Evolutionary conservation across 768 basidiomycete species (phyloP).

Genomic region (Rhizopogon vesiculosus): DNA sequence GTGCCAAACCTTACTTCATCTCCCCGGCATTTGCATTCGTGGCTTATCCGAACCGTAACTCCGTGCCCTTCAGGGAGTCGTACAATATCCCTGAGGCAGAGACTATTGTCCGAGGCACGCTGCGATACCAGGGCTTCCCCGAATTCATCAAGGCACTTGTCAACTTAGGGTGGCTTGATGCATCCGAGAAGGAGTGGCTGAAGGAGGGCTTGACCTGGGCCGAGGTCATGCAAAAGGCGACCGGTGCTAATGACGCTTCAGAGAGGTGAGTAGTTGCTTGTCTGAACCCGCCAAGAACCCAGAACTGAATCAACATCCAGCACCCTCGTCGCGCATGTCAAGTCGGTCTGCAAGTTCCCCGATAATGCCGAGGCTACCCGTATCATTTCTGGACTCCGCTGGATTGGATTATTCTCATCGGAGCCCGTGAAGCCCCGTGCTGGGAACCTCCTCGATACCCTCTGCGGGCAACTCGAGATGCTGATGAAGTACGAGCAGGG

Average conservation of each 20-base stretch:
- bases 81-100: slow-evolving; percentile 94
- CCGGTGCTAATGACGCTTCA: slow-evolving; percentile 58
- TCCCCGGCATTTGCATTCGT: slow-evolving; percentile 95
- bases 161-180: slow-evolving; percentile 82
- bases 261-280: slow-evolving; percentile 52
- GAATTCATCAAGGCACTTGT: slow-evolving; percentile 89
- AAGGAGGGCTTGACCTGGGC: slow-evolving; percentile 74
- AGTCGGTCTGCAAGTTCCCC: slow-evolving; percentile 70
- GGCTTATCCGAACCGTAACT: slow-evolving; percentile 96
- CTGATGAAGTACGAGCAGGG: slow-evolving; percentile 89
- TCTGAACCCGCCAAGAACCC: slow-evolving; percentile 1
- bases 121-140: slow-evolving; percentile 96
- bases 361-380: slow-evolving; percentile 62
- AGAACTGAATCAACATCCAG: slow-evolving; percentile 31
- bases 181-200: slow-evolving; percentile 73
- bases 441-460: slow-evolving; percentile 85
- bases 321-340: slow-evolving; percentile 68
- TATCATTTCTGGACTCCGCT: slow-evolving; percentile 85
- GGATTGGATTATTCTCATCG: slow-evolving; percentile 89
- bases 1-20: slow-evolving; percentile 92
- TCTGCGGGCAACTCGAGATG: slow-evolving; percentile 85
- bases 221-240: slow-evolving; percentile 71
- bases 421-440: slow-evolving; percentile 58
- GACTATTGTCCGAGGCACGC: slow-evolving; percentile 87
- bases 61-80: slow-evolving; percentile 82